A percentile compares a stretch with the other conserved stretches of the same genome.
Conservation (phyloP, 495 filamentous ascomycete genomes). For the Podospora tetraspora region DNA sequence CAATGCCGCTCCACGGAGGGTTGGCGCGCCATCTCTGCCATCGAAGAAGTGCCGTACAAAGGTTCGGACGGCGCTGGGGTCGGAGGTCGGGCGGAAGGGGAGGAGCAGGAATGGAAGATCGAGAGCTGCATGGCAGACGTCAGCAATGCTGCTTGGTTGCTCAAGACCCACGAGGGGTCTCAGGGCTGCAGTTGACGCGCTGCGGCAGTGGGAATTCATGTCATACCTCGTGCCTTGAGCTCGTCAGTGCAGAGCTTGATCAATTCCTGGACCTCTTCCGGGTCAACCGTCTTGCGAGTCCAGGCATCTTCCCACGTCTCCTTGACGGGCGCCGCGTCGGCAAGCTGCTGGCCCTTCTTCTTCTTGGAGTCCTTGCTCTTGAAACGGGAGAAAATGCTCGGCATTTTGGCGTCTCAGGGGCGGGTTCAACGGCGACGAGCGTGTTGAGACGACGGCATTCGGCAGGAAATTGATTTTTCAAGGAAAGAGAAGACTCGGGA, state of each 20-base stretch:
- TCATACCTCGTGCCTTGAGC: slow-evolving; percentile 88
- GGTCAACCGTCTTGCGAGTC: slow-evolving; percentile 75
- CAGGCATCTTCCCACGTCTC: slow-evolving; percentile 88
- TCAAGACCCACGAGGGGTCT: slow-evolving; percentile 11
- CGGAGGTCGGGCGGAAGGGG: slow-evolving; percentile 90
- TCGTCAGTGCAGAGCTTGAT: slow-evolving; percentile 79
- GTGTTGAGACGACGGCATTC: slow-evolving; percentile 18
- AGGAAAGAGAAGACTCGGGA: slow-evolving; percentile 3
- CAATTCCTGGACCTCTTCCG: slow-evolving; percentile 86
- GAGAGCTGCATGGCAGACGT: slow-evolving; percentile 55
- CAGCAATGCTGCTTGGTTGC: slow-evolving; percentile 26
- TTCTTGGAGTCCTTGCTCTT: slow-evolving; percentile 64
- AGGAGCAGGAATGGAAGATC: slow-evolving; percentile 89
- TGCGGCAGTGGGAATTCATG: slow-evolving; percentile 21
- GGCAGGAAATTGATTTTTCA: not conserved
- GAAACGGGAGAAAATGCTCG: slow-evolving; percentile 68
- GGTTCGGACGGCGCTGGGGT: slow-evolving; percentile 81
- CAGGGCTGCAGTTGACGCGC: slow-evolving; percentile 6
- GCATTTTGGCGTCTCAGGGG: slow-evolving; percentile 38
- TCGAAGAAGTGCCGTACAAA: slow-evolving; percentile 95
- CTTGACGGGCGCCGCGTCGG: slow-evolving; percentile 54
- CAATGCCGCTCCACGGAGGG: slow-evolving; percentile 61
- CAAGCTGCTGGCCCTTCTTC: slow-evolving; percentile 46
- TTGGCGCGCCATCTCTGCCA: slow-evolving; percentile 45
- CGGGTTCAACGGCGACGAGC: slow-evolving; percentile 17